Base-by-base conservation (phyloP, 202 grass and related monocot genomes). In the Tripidium arundinaceum region DNA sequence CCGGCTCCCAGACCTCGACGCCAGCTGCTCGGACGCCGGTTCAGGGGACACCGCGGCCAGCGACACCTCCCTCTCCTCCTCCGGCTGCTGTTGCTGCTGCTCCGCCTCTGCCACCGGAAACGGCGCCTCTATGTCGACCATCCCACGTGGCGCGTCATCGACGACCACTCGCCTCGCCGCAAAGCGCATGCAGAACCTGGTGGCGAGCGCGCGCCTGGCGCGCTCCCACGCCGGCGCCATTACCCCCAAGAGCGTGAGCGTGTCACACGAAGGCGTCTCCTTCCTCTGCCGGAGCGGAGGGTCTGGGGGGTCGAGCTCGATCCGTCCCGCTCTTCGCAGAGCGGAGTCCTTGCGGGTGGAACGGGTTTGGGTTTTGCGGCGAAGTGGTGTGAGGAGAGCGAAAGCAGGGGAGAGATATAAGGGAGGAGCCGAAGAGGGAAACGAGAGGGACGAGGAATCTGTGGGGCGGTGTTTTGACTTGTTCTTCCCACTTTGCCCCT, bases 141-240 rank as follows among this genome's bases (percentile, higher is more conserved):
- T 11, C 26, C 9, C 19, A 24, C 7, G 26, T 26, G 16, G 58
- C 34, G n/a, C 68, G 15, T 63, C 81, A 13, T 70, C 72, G 31
- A 64, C 55, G 62, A 25, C 69, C 37, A 58, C 84, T 22, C 41
- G 64, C 59, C 72, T 57, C 22, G 41, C 45, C 7, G 85, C 77
- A 6, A 79, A 43, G 37, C 54, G 62, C 45, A 90, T 34, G 47
- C 90, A 96, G 3, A 96, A 47, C 65, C 61, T 88, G 34, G 82
- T 5, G 28, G 74, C 55, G 4, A 96, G 55, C 8, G 83, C 83
- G 24, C 85, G 77, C 83, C 87, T 92, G 15, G 72, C 83, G 18
- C 80, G 85, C 58, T 88, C 89, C 93, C 85, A 96, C 25, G 80
- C 68, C 76, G 67, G 70, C 80, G 70, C 83, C 93, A 96, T 92